Evolutionary conservation across 805 yeast genomes (phyloP).

Genomic region (Diddensiella transvaalensis): DNA sequence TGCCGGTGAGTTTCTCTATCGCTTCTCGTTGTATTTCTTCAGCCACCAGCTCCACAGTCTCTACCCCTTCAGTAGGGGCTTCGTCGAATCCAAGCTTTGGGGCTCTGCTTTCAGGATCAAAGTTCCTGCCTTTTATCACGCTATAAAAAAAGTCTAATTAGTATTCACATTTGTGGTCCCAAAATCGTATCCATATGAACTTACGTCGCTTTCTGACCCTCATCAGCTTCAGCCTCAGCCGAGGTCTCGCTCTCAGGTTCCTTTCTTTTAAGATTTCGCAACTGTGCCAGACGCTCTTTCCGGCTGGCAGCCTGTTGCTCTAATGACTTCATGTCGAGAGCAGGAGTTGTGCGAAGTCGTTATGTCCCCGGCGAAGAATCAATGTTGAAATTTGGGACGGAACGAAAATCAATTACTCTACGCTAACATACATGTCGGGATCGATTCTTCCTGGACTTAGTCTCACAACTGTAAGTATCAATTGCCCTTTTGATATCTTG

Average conservation of each 20-base stretch:
- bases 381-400: no score
- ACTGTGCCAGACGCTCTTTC: conserved; percentile 32
- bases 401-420: no score
- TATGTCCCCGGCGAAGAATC: no score
- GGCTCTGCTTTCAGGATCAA: conserved; percentile 27
- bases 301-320: conserved; percentile 31
- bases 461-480: not conserved
- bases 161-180: no score
- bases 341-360: no score
- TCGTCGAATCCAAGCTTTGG: conserved; percentile 30
- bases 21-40: conserved; percentile 30
- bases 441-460: conserved; percentile 8
- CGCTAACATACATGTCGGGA: not conserved
- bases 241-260: conserved; percentile 9
- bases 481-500: not conserved
- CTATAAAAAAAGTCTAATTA: conserved; percentile 6
- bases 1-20: conserved; percentile 23
- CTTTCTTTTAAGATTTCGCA: conserved; percentile 28
- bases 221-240: no score
- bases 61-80: conserved; percentile 31
- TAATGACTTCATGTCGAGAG: conserved; percentile 20
- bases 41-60: conserved; percentile 39
- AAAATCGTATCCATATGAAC: no score
- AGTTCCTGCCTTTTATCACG: conserved; percentile 25
- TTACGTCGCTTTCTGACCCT: conserved; percentile 1